These are phyloP conservation scores for Parsonsia alboflavescens DNA, from an alignment of 257 asterid species.

Conservation along the genomic window DNA sequence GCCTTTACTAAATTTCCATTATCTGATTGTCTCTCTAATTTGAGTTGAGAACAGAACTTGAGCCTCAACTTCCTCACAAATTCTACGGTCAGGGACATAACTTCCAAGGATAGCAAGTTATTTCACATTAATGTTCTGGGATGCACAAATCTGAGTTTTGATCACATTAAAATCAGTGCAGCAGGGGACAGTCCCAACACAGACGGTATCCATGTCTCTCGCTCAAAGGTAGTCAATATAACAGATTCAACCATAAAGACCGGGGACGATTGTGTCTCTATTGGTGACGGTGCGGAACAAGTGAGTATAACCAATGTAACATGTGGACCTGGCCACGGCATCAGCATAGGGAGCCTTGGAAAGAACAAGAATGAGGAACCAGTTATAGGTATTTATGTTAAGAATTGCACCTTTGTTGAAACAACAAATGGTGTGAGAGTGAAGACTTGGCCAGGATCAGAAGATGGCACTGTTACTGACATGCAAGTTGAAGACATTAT, in stretches of 20 bases:
- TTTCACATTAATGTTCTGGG: conserved; percentile 7
- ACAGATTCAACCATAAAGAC: neutral
- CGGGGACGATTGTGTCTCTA: conserved; percentile 3
- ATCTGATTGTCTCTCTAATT: no score
- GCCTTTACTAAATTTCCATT: no score
- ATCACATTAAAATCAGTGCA: neutral
- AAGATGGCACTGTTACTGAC: conserved; percentile 2
- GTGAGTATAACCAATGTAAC: neutral
- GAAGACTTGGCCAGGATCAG: neutral
- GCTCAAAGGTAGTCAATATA: neutral
- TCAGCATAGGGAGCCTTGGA: conserved; percentile 12
- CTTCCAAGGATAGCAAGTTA: conserved; percentile 13
- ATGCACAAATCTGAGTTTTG: conserved; percentile 4
- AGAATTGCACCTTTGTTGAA: neutral
- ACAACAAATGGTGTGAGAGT: neutral
- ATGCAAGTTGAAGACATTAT: conserved; percentile 4
- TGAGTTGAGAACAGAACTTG: conserved; percentile 15
- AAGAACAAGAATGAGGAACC: neutral
- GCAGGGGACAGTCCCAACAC: neutral
- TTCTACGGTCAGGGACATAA: conserved; percentile 1
- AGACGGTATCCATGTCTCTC: neutral
- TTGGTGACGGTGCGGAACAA: neutral
- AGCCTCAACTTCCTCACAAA: conserved; percentile 12
- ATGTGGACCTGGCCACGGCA: conserved; percentile 2
- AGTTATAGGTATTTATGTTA: conserved; percentile 2